Percentiles rank a stretch among this genome's conserved stretches.
These are phyloP conservation scores for Sporopachydermia lactativora DNA, from an alignment of 805 yeast genomes.

Conservation along the genomic window DNA sequence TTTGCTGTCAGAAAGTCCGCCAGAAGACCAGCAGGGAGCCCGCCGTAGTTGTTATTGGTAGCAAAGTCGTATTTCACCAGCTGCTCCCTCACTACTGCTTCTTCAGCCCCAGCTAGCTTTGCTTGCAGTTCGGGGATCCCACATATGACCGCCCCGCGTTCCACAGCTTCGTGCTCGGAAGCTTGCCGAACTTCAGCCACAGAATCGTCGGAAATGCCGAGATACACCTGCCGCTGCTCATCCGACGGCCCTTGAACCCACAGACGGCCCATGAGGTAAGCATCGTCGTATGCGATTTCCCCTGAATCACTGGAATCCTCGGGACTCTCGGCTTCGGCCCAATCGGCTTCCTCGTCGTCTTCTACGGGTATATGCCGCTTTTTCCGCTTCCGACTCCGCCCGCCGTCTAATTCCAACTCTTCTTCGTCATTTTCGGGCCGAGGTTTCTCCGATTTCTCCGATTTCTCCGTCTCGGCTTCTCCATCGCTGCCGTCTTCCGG, in stretches of 20 bases:
- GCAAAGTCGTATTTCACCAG: not conserved
- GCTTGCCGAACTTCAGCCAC: not conserved
- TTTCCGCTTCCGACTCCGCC: conserved; percentile 5
- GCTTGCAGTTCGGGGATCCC: too few species aligned
- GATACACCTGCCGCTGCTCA: conserved; percentile 26
- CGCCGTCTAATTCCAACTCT: conserved; percentile 4
- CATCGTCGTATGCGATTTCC: conserved; percentile 32
- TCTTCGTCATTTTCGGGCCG: conserved; percentile 2
- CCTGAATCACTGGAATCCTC: conserved; percentile 28
- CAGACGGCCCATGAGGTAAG: conserved; percentile 66
- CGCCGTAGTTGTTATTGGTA: conserved; percentile 1
- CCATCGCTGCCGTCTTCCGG: conserved; percentile 18
- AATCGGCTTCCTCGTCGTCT: conserved; percentile 12
- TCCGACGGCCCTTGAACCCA: conserved; percentile 86
- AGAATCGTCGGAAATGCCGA: conserved; percentile 14
- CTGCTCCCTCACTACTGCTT: not conserved
- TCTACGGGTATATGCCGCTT: conserved; percentile 1
- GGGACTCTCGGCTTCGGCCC: conserved; percentile 29
- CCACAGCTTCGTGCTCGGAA: too few species aligned
- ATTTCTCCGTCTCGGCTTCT: conserved; percentile 3
- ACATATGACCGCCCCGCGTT: not conserved
- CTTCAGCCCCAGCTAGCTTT: not conserved
- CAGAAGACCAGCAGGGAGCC: not conserved
- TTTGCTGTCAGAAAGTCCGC: conserved; percentile 3
- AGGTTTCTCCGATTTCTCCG: conserved; percentile 4